Base-by-base conservation (phyloP, 139 green algal genomes). In the Dunaliella sp. region DNA sequence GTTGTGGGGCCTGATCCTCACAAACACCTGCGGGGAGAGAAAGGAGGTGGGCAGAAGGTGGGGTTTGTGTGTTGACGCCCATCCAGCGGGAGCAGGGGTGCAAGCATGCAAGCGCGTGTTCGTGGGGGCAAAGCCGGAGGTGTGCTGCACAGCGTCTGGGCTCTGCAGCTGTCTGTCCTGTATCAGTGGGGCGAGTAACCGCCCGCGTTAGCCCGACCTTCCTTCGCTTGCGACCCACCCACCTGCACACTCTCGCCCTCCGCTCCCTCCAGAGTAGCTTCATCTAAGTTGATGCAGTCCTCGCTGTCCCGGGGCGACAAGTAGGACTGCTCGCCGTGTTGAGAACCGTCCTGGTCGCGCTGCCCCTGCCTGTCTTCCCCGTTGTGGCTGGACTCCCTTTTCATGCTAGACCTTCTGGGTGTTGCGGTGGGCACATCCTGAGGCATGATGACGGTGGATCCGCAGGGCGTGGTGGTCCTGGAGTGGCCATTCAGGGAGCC, bases 1-100 rank as follows among this genome's bases (percentile, higher is more conserved):
- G 1, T 86, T 88, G 21, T 86, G 83, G 1, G 92, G 90, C 0
- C 90, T 89, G 0, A 94, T 84, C 21, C 92, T 84, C n/a, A 95
- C 87, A 3, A 94, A 87, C 2, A 95, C 91, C 91, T 93, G 89
- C 36, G 59, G n/a, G 25, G 30, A 78, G 32, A 37, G 81, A 30
- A 33, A 25, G 73, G 3, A 84, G 79, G 72, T 73, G 36, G 16
- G 7, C 3, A 35, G 73, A 78, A 78, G 26, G 28, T 78, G 73
- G 26, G 26, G 73, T 28, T 78, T 32, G 28, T 28, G 7, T 22
- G 30, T 33, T 78, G 73, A 33, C 7, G 22, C n/a, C 1, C n/a
- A 37, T 34, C 72, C 24, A 38, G 31, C 1, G 31, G 7, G 24
- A 3, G 33, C 21, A 21, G 32, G 3, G 26, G 77, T 48, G 31